These are phyloP conservation scores for Nasturtium officinale DNA, from an alignment of 345 rosid genomes.

Conservation along the genomic window DNA sequence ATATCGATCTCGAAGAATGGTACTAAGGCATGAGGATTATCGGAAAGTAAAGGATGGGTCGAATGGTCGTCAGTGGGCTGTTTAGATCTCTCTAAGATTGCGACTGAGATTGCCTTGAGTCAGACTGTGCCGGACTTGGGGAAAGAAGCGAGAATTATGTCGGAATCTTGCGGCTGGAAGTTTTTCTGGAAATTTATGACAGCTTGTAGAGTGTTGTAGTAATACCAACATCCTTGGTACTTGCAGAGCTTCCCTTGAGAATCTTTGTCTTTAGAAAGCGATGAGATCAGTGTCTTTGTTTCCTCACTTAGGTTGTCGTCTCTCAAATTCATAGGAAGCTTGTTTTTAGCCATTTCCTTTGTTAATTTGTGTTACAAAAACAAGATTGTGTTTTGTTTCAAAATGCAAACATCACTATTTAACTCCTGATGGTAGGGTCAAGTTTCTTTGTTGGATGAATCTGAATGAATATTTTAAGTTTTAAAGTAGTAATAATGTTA, in stretches of 20 bases:
- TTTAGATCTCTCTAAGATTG: slow-evolving; percentile 17
- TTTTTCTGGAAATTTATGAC: slow-evolving; percentile 29
- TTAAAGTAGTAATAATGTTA: not conserved
- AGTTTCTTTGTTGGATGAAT: not conserved
- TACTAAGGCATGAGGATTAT: slow-evolving; percentile 57
- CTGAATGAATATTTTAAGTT: no score
- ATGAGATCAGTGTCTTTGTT: slow-evolving; percentile 37
- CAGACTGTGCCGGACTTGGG: slow-evolving; percentile 46
- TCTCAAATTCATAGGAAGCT: slow-evolving; percentile 32
- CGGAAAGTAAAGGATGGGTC: slow-evolving; percentile 44
- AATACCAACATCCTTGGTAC: slow-evolving; percentile 12
- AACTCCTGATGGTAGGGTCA: not conserved
- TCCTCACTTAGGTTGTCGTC: slow-evolving; percentile 41
- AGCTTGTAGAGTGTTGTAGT: not conserved
- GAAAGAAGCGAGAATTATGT: slow-evolving; percentile 21
- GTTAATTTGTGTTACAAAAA: not conserved
- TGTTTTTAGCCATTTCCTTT: not conserved
- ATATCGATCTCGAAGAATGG: slow-evolving; percentile 49
- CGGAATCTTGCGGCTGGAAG: slow-evolving; percentile 43
- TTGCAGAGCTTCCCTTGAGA: not conserved
- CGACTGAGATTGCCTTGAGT: slow-evolving; percentile 41
- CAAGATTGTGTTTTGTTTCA: not conserved
- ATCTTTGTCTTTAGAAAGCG: slow-evolving; percentile 37
- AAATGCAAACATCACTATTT: not conserved
- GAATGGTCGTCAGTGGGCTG: not conserved